Conservation (phyloP, 73 alveolate species). For the Vitrella brassicaformis region DNA sequence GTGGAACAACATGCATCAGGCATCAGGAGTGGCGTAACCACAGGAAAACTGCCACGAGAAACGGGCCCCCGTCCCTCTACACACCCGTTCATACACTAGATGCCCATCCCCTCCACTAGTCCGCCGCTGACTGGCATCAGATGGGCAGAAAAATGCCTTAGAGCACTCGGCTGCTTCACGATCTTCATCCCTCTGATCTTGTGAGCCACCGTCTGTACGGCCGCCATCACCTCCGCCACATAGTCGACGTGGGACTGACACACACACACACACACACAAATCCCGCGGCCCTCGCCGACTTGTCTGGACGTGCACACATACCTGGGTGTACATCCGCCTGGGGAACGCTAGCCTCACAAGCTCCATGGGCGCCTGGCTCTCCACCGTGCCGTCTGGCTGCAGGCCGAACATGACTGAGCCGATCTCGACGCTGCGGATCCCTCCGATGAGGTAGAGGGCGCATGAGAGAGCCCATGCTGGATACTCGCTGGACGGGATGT, state of each 20-base stretch:
- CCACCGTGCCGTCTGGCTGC: not conserved
- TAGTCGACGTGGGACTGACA: conserved; percentile 38
- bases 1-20: too few species aligned
- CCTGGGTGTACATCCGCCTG: conserved; percentile 34
- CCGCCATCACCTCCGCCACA: conserved; percentile 16
- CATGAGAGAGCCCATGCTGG: not conserved
- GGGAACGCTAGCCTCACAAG: conserved; percentile 43
- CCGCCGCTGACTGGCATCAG: conserved; percentile 3
- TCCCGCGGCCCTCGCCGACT: too few species aligned
- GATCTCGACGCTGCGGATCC: not conserved
- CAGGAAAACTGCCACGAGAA: too few species aligned
- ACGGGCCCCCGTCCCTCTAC: too few species aligned
- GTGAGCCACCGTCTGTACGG: not conserved
- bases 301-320: too few species aligned
- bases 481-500: conserved; percentile 3
- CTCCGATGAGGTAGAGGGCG: not conserved
- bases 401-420: not conserved
- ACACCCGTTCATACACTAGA: too few species aligned
- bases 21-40: too few species aligned
- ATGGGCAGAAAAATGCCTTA: conserved; percentile 8
- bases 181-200: conserved; percentile 4
- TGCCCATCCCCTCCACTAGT: too few species aligned
- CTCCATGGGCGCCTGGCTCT: conserved; percentile 13
- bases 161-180: conserved; percentile 4
- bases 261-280: conserved; percentile 10